Evolutionary conservation across 208 protist species (phyloP).

Genomic region (Trichomonas gallinae): DNA sequence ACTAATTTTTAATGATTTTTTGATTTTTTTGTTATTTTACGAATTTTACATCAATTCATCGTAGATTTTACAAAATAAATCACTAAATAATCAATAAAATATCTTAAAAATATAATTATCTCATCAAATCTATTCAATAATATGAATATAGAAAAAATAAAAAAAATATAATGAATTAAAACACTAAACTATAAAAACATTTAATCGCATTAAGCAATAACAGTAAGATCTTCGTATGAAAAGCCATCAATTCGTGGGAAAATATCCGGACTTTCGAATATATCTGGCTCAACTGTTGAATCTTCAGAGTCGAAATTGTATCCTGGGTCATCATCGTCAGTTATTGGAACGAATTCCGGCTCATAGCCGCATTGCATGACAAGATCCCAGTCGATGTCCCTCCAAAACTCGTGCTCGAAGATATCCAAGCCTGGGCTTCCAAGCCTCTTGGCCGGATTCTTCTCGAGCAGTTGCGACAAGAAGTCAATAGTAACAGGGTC

Average conservation of each 20-base stretch:
- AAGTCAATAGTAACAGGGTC: background rate
- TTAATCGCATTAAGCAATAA: background rate
- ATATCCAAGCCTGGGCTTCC: background rate
- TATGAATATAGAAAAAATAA: too few species aligned
- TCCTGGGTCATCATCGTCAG: background rate
- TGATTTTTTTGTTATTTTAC: too few species aligned
- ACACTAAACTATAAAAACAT: background rate
- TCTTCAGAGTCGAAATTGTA: background rate
- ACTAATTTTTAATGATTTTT: too few species aligned
- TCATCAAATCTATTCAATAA: too few species aligned
- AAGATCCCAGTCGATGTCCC: background rate
- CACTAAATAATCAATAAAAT: too few species aligned
- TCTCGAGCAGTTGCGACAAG: background rate
- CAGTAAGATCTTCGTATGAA: background rate
- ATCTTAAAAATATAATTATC: too few species aligned
- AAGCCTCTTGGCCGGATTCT: background rate
- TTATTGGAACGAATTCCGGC: background rate
- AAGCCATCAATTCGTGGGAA: background rate
- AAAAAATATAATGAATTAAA: too few species aligned
- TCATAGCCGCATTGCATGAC: background rate
- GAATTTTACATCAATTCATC: too few species aligned
- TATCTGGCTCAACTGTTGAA: background rate
- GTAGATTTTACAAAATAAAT: too few species aligned
- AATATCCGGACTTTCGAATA: background rate
- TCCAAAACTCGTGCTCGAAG: background rate